Evolutionary conservation across 306 rosid species (phyloP), one percentile per base, ranked within the genome.

Genomic region (Benincasa hispida): DNA sequence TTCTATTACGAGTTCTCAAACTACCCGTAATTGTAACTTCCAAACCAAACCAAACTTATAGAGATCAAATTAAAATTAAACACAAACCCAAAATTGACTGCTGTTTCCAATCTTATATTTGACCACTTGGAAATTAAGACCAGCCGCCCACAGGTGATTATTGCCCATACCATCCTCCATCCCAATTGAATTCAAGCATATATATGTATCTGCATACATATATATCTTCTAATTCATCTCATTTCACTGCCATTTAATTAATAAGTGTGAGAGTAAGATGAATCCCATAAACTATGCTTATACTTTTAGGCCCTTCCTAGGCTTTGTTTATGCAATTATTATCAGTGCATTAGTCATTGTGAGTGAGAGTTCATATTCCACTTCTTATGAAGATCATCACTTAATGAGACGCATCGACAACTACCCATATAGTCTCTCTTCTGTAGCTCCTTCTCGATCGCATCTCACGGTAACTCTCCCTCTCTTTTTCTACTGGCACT

Each of bases 291-390:
- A 37, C 51, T 22, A 39, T 37, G 32, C 53, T 37, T 50, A 17
- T 5, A 21, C 1, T 13, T 39, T 18, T 39, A 10, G 53, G 73
- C 53, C 53, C 5, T 39, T 37, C 30, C 30, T 21, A 2, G 19
- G 32, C 73, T 66, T 37, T 66, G 73, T n/a, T 66, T 37, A 35
- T 37, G 51, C 72, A 66, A 10, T 21, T 66, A 37, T 39, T 11
- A 39, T 66, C 32, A 39, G 19, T 21, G 32, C 51, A 66, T 66
- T 66, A 39, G 19, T 66, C 19, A 66, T 12, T 69, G 39, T 19
- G 51, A 57, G 57, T 56, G 82, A 79, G 35, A 51, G 80, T 67
- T 82, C 85, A 3, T 82, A 82, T 75, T 54, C 85, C n/a, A 34
- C 73, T 21, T 19, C 47, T 13, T 74, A 74, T 56, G 50, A 53